Percentiles rank a stretch among this genome's conserved stretches.
These are phyloP conservation scores for Penicillium egyptiacum DNA, from an alignment of 495 filamentous ascomycete species.

Conservation along the genomic window DNA sequence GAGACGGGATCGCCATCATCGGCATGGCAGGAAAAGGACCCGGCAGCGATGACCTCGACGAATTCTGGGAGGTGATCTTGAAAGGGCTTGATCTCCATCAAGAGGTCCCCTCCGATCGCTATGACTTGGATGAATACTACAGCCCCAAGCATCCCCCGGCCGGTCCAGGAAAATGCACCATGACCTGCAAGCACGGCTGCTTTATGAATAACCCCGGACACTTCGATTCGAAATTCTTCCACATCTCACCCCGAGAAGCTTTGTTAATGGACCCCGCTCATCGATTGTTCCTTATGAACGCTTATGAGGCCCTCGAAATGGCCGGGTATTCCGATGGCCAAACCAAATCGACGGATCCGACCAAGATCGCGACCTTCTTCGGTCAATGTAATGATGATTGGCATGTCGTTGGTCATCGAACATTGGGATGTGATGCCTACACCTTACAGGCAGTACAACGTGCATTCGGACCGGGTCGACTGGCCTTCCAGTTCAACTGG, in stretches of 20 bases:
- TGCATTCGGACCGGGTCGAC: not conserved
- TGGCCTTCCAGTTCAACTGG: not conserved
- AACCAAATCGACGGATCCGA: constrained; percentile 14
- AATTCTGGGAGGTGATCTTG: not conserved
- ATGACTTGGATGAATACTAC: constrained; percentile 38
- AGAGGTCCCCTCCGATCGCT: constrained; percentile 33
- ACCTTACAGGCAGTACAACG: not conserved
- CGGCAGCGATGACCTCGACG: not conserved
- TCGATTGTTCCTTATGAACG: constrained; percentile 29
- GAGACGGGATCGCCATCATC: not conserved
- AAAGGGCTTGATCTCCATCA: not conserved
- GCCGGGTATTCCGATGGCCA: constrained; percentile 24
- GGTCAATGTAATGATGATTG: constrained; percentile 21
- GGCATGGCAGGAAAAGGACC: not conserved
- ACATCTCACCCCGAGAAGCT: constrained; percentile 24
- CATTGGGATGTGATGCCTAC: constrained; percentile 30
- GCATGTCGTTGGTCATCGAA: not conserved
- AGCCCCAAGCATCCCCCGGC: constrained; percentile 35
- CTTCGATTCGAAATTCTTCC: constrained; percentile 28
- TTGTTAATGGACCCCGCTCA: constrained; percentile 28
- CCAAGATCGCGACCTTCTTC: constrained; percentile 34
- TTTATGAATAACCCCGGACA: constrained; percentile 25
- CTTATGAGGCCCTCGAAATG: constrained; percentile 38
- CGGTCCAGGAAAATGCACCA: too few relatives aligned
- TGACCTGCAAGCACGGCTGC: constrained; percentile 26